Base-by-base conservation (phyloP, 2,329 filamentous ascomycete genomes). In the Fusarium oxysporum region DNA sequence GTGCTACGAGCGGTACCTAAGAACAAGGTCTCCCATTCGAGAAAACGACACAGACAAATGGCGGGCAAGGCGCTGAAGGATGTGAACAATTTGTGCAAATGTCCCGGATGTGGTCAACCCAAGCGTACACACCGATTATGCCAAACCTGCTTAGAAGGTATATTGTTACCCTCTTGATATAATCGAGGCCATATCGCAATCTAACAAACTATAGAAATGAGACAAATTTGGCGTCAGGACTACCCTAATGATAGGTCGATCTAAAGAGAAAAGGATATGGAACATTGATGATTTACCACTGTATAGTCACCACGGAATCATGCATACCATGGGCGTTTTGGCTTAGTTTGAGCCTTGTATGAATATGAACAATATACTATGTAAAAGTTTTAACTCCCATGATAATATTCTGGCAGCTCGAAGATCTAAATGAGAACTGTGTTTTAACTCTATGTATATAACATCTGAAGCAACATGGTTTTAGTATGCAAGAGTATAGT, bases 11-110 rank as follows among this genome's bases (percentile, higher is more conserved):
- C 96, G 3, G 96, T 98, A 21, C 96, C 96, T 9, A 99, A 99
- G 89, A 98, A 97, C 86, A 99, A 98, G 89, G 97, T 95, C 38
- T 98, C 96, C 45, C 94, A 99, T 83, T 94, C 94, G 86, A 97
- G 96, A 86, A 97, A 95, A 88, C 90, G 96, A 77, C 92, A 95
- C 80, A 91, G 97, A 78, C 95, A 97, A 80, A 93, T 98, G 92
- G 96, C 95, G 30, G 96, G 96, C 79, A 99, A 99, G 85, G 96
- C 92, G 48, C 83, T 99, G 77, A 93, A 97, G 85, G 96, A 99
- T 81, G 91, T 97, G 65, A 96, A 92, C 72, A 89, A 90, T 60
- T 84, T 99, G 76, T 97, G 95, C 85, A 93, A 91, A 79, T 99
- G 96, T 81, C 93, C 96, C 1, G 93, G 91, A 19, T 99, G 96